Conservation (phyloP, 805 yeast genomes). For the Metschnikowia chrysomelidarum region DNA sequence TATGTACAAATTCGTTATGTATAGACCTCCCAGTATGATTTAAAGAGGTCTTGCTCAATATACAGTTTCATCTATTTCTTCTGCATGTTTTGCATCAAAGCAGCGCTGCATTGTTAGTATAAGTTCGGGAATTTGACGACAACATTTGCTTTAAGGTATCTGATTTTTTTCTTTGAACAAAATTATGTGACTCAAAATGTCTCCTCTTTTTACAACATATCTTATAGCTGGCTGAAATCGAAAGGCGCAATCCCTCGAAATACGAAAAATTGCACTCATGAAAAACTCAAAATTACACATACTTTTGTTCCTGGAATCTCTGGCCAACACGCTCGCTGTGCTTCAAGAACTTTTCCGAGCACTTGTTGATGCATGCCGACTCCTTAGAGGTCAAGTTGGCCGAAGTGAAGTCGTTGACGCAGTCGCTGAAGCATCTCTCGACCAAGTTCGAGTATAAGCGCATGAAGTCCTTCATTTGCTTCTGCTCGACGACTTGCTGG, state of each 20-base stretch:
- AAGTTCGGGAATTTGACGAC: constrained; percentile 22
- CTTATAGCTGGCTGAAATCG: no score
- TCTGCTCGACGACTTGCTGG: constrained; percentile 91
- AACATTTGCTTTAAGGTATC: no score
- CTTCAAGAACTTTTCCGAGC: constrained; percentile 96
- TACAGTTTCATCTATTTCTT: constrained; percentile 14
- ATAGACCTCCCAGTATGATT: no score
- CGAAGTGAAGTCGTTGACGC: constrained; percentile 98
- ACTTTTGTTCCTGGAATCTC: constrained; percentile 97
- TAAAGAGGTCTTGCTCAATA: no score
- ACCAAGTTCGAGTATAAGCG: constrained; percentile 91
- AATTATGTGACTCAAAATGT: no score
- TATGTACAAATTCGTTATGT: no score
- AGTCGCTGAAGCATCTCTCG: constrained; percentile 94
- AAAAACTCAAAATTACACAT: no score
- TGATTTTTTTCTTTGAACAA: no score
- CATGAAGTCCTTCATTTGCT: constrained; percentile 99
- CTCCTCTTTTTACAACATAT: no score
- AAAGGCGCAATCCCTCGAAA: not conserved
- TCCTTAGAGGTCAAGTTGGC: constrained; percentile 83
- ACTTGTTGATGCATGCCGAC: constrained; percentile 78
- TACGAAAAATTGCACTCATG: not conserved
- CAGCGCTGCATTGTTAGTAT: constrained; percentile 45
- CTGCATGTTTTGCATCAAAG: constrained; percentile 67
- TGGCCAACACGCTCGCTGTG: constrained; percentile 98